phyloP scores from a whole-genome alignment of 2,329 filamentous ascomycete genomes.

The Microdochium bolleyi region DNA sequence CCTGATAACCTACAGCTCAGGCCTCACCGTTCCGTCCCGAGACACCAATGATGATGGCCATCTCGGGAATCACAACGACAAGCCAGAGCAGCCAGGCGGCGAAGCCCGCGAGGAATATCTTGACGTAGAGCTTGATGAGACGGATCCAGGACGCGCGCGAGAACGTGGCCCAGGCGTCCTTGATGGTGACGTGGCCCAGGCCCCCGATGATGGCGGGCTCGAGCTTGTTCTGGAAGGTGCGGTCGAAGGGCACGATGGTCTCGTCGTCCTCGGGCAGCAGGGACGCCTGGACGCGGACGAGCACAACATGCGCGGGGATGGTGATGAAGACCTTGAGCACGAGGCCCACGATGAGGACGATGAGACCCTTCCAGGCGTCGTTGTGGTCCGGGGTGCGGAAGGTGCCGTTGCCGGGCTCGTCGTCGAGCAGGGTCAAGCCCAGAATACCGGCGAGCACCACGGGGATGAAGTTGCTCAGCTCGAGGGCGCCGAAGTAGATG shows the following conservation, averaged over 20 bases:
- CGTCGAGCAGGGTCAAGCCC: slow-evolving; percentile 27
- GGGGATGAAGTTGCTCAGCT: slow-evolving; percentile 40
- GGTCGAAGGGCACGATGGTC: slow-evolving; percentile 84
- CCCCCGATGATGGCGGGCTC: slow-evolving; percentile 68
- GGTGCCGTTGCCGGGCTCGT: slow-evolving; percentile 26
- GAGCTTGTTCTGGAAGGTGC: slow-evolving; percentile 71
- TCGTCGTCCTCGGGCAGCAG: slow-evolving; percentile 75
- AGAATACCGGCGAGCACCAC: slow-evolving; percentile 36
- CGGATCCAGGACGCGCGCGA: slow-evolving; percentile 64
- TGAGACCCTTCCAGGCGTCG: slow-evolving; percentile 35
- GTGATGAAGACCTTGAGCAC: slow-evolving; percentile 53
- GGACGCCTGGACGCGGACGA: slow-evolving; percentile 79
- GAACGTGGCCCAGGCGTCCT: slow-evolving; percentile 75
- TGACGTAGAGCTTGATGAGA: slow-evolving; percentile 66
- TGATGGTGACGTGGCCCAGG: slow-evolving; percentile 60
- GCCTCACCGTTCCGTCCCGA: neutral
- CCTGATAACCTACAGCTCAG: neutral
- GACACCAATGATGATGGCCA: slow-evolving; percentile 23
- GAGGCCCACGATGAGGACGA: slow-evolving; percentile 37
- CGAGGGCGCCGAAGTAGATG: slow-evolving; percentile 50
- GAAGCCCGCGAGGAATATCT: slow-evolving; percentile 53
- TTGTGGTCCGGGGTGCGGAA: slow-evolving; percentile 27
- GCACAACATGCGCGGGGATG: slow-evolving; percentile 68
- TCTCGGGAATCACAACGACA: slow-evolving; percentile 42
- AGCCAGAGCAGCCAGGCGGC: slow-evolving; percentile 37